Conservation (phyloP, 495 filamentous ascomycete species). For the Xylaria acuta region DNA sequence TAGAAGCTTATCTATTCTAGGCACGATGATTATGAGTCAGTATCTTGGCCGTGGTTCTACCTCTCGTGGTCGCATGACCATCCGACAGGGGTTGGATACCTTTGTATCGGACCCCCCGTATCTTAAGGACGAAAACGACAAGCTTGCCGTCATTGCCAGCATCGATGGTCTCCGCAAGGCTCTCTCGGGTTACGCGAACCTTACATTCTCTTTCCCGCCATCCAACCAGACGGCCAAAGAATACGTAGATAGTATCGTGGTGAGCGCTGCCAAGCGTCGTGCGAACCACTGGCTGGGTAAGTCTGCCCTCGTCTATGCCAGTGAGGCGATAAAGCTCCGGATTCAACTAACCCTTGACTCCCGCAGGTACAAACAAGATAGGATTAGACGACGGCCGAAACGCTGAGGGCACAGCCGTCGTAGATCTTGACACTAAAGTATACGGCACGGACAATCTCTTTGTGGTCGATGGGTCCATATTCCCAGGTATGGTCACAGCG, state of each 20-base stretch:
- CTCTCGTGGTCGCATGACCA: conserved; percentile 67
- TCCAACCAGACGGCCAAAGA: conserved; percentile 56
- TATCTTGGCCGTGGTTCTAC: conserved; percentile 71
- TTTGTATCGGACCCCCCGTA: conserved; percentile 61
- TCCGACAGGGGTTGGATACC: conserved; percentile 61
- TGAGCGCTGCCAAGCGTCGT: conserved; percentile 61
- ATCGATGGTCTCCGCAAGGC: conserved; percentile 66
- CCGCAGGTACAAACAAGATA: conserved; percentile 63
- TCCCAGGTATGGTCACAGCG: conserved; percentile 65
- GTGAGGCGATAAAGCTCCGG: background rate
- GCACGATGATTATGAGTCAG: conserved; percentile 67
- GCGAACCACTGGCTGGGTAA: conserved; percentile 74
- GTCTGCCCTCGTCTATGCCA: conserved; percentile 13
- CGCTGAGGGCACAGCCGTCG: conserved; percentile 67
- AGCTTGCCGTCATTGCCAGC: conserved; percentile 56
- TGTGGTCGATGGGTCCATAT: conserved; percentile 68
- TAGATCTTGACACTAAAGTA: conserved; percentile 73
- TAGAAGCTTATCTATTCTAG: conserved; percentile 35
- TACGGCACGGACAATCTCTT: conserved; percentile 76
- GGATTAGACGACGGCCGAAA: conserved; percentile 68
- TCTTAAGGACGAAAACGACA: conserved; percentile 61
- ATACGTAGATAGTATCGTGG: conserved; percentile 59
- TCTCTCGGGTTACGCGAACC: conserved; percentile 53
- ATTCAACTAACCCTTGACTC: conserved; percentile 21
- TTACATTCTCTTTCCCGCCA: conserved; percentile 62